Evolutionary conservation across 768 basidiomycete genomes (phyloP), one percentile per base, ranked within the genome.

Genomic region (Naganishia vaughanmartiniae): DNA sequence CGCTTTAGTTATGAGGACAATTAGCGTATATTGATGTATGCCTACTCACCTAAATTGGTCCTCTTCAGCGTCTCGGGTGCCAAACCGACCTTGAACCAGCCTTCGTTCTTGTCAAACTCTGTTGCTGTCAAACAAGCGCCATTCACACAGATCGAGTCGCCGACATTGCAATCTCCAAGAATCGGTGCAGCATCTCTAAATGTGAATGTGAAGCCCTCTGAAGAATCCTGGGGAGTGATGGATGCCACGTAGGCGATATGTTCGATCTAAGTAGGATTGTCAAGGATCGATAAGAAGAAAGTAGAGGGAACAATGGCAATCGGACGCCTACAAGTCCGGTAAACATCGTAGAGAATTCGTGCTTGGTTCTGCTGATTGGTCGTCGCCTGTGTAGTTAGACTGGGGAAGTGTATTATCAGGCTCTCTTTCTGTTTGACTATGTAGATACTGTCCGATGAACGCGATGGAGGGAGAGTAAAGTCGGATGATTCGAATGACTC

Each of bases 1-100:
- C 19, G 17, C 26, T 42, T 42, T 24, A 24, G 21, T 33, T 14
- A 34, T 19, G 14, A 21, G 15, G 46, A 17, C 11, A 36, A 15
- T 7, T 17, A 45, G 24, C 10, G 4, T 28, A 26, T 19, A 42
- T 14, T 9, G 15, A 12, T 26, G n/a, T 31, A 2, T 36, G 21
- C 54, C 33, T 36, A 77, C 83, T 75, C 78, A 91, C 95, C 96
- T 36, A 98, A 83, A 83, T 97, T 91, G 1, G 94, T 97, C 80
- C 92, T 84, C 66, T 87, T 85, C 70, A 99, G 83, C 17, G 96
- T 98, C 84, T 99, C 96, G 75, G 95, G 94, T 54, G 95, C 94
- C 57, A 99, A 83, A 86, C 93, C 95, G 56, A 97, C 92, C 77
- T 87, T 90, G 84, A 99, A 98, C 86, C 87, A 90, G 6, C 91